Evolutionary conservation across 805 yeast genomes (phyloP).

Genomic region (Saturnispora gosingensis): DNA sequence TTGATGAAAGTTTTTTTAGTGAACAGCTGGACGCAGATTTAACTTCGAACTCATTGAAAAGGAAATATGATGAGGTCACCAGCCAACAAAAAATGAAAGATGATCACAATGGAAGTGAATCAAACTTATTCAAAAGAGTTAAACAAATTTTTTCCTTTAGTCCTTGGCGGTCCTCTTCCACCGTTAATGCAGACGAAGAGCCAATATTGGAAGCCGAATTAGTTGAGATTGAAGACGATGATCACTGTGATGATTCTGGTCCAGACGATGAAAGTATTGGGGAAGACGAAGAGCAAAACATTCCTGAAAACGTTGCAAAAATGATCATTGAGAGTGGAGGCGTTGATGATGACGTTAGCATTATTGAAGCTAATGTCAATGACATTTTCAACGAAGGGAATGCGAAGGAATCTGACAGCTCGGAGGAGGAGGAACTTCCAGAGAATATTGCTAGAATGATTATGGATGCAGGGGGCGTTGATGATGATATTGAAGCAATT

Average conservation of each 20-base stretch:
- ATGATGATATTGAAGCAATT: constrained; percentile 7
- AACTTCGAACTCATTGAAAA: not conserved
- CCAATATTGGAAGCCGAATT: not conserved
- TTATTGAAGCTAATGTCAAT: not conserved
- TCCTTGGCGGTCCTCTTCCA: not conserved
- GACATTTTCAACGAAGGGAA: not conserved
- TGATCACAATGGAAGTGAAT: not conserved
- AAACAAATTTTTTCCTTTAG: constrained; percentile 4
- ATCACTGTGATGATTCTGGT: constrained; percentile 7
- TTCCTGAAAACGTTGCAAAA: constrained; percentile 3
- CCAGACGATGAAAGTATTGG: constrained; percentile 4
- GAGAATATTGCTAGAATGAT: not conserved
- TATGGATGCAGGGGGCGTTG: constrained; percentile 6
- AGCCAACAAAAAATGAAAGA: constrained; percentile 7
- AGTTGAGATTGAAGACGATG: constrained; percentile 3
- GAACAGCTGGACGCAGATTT: not conserved
- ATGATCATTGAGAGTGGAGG: constrained; percentile 1
- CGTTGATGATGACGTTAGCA: constrained; percentile 3
- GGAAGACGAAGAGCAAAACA: constrained; percentile 8
- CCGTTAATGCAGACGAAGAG: not conserved
- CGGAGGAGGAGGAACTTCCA: constrained; percentile 7
- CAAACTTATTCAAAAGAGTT: not conserved
- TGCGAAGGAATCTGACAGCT: not conserved
- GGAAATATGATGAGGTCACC: constrained; percentile 5
- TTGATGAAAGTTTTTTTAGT: not conserved